Evolutionary conservation across 2,329 filamentous ascomycete genomes (phyloP).

Genomic region (Clarireedia paspali): DNA sequence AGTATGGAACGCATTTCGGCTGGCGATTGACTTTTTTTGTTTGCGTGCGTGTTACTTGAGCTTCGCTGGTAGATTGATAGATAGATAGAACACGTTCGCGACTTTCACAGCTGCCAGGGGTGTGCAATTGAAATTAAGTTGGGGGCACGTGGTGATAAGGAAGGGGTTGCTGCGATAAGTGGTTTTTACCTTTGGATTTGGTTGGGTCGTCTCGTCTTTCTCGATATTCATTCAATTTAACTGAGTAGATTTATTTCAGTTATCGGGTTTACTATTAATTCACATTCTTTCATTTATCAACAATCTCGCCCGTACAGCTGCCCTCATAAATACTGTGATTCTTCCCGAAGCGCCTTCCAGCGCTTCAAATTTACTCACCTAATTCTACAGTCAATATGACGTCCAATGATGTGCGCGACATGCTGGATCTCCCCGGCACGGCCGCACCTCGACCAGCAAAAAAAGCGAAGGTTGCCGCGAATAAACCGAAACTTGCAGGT

Average conservation of each 20-base stretch:
- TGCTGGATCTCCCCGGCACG: constrained; percentile 67
- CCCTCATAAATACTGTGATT: background rate
- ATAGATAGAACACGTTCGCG: constrained; percentile 11
- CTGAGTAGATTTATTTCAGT: background rate
- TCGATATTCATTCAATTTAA: background rate
- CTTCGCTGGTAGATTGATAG: background rate
- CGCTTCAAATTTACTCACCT: background rate
- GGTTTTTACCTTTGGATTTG: background rate
- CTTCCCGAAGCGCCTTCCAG: background rate
- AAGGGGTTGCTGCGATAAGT: background rate
- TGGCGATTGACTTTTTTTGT: background rate
- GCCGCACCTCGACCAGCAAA: constrained; percentile 52
- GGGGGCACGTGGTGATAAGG: constrained; percentile 6
- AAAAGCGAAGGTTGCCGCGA: constrained; percentile 62
- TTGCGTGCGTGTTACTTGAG: background rate
- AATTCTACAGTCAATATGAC: constrained; percentile 43
- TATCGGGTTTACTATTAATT: background rate
- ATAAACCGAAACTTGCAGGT: constrained; percentile 53
- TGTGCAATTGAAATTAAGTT: background rate
- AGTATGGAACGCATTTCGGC: constrained; percentile 51
- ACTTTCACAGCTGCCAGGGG: constrained; percentile 1
- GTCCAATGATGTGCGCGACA: constrained; percentile 77
- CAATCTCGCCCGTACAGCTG: background rate
- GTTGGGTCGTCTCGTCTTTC: background rate
- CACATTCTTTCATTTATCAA: background rate